Percentiles rank a stretch among this genome's conserved stretches.
phyloP scores from a whole-genome alignment of 2,329 filamentous ascomycete species.

The Venturiaceae sp. region DNA sequence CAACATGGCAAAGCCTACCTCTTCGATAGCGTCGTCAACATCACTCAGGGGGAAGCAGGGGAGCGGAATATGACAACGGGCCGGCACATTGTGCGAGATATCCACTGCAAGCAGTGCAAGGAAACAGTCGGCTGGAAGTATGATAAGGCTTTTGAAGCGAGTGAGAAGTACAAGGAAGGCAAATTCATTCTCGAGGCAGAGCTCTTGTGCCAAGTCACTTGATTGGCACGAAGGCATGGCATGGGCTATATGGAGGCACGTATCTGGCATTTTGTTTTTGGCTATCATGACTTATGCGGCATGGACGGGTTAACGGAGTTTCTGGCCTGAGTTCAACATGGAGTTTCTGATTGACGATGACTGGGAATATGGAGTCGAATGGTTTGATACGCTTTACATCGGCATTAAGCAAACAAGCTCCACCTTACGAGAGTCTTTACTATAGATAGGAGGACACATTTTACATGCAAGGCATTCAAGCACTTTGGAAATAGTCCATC shows the following conservation, averaged over 20 bases:
- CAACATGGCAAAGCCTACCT: slow-evolving; percentile 98
- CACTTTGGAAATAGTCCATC: not conserved
- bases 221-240: slow-evolving; percentile 11
- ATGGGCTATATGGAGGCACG: not conserved
- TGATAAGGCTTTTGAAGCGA: slow-evolving; percentile 86
- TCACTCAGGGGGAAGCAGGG: slow-evolving; percentile 70
- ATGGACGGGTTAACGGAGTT: not conserved
- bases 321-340: not conserved
- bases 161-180: slow-evolving; percentile 97
- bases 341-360: not conserved
- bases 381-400: not conserved
- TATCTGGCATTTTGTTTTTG: not conserved
- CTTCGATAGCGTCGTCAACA: slow-evolving; percentile 90
- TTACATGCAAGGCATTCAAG: too few species aligned
- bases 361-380: not conserved
- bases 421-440: too few species aligned
- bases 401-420: not conserved
- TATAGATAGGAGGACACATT: too few species aligned
- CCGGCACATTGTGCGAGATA: slow-evolving; percentile 87
- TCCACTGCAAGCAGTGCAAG: slow-evolving; percentile 81
- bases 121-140: slow-evolving; percentile 98
- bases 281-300: not conserved
- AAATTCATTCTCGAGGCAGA: slow-evolving; percentile 96
- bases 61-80: slow-evolving; percentile 99
- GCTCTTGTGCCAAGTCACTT: slow-evolving; percentile 67